Conservation (phyloP, 331 rosid genomes). For the Quercus phellos region DNA sequence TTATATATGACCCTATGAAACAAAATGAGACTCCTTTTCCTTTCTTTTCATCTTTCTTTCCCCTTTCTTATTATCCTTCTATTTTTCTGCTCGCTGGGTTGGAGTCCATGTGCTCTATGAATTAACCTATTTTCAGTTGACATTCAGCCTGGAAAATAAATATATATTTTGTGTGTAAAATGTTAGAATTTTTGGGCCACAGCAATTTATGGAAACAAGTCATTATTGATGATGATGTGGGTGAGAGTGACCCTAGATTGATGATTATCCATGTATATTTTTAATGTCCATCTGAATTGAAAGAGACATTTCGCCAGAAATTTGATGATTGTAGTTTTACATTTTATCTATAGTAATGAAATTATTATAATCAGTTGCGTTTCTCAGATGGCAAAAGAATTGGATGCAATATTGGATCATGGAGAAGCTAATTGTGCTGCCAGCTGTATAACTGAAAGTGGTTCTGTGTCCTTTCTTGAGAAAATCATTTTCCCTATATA, state of each 20-base stretch:
- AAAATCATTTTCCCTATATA: slow-evolving; percentile 70
- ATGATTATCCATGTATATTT: background rate
- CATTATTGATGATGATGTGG: background rate
- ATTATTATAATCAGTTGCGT: slow-evolving; percentile 4
- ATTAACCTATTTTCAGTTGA: background rate
- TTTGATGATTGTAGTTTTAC: background rate
- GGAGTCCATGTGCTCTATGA: background rate
- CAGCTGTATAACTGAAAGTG: slow-evolving; percentile 48
- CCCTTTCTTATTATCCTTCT: background rate
- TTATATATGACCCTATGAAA: background rate
- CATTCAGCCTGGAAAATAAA: background rate
- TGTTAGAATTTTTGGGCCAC: background rate
- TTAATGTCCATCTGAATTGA: background rate
- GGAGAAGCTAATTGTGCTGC: slow-evolving; percentile 60
- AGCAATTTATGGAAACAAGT: background rate
- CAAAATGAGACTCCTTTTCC: too few relatives aligned
- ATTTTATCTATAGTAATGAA: background rate
- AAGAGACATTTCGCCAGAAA: background rate
- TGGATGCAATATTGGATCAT: slow-evolving; percentile 85
- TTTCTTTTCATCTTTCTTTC: background rate
- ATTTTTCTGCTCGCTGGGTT: background rate
- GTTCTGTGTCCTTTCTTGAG: slow-evolving; percentile 66
- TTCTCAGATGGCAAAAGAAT: slow-evolving; percentile 86
- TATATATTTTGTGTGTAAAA: too few relatives aligned
- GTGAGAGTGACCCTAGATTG: background rate